phyloP scores from a whole-genome alignment of 331 rosid species.

The Stylosanthes scabra region DNA sequence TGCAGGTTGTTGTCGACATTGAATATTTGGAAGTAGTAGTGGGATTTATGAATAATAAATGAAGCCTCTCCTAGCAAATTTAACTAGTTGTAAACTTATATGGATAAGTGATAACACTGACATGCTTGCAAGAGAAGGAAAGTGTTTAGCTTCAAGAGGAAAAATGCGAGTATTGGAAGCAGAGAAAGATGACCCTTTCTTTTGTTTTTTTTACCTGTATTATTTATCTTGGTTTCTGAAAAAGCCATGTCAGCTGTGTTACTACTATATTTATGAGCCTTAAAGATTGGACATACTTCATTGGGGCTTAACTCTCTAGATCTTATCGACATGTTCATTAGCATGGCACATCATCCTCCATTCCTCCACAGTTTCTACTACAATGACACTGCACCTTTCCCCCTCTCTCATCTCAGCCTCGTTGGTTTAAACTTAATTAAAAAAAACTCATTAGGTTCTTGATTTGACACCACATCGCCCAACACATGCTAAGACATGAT shows the following conservation, averaged over 20 bases:
- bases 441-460: constrained; percentile 38
- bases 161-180: constrained; percentile 28
- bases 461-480: constrained; percentile 43
- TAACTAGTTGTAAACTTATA: background rate
- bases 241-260: constrained; percentile 23
- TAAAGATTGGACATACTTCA: background rate
- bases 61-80: constrained; percentile 16
- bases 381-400: constrained; percentile 32
- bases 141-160: constrained; percentile 32
- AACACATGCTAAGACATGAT: background rate
- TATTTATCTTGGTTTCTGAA: constrained; percentile 29
- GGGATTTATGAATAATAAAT: constrained; percentile 11
- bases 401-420: background rate
- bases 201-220: background rate
- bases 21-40: constrained; percentile 15
- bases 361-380: background rate
- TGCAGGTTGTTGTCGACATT: background rate
- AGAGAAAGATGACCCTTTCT: constrained; percentile 19
- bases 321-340: constrained; percentile 3
- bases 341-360: background rate
- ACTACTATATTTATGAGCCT: constrained; percentile 2
- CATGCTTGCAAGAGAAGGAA: constrained; percentile 39
- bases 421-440: background rate
- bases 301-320: background rate
- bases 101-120: background rate